Base-by-base conservation (phyloP, 345 rosid genomes). In the Rhodamnia rubescens region DNA sequence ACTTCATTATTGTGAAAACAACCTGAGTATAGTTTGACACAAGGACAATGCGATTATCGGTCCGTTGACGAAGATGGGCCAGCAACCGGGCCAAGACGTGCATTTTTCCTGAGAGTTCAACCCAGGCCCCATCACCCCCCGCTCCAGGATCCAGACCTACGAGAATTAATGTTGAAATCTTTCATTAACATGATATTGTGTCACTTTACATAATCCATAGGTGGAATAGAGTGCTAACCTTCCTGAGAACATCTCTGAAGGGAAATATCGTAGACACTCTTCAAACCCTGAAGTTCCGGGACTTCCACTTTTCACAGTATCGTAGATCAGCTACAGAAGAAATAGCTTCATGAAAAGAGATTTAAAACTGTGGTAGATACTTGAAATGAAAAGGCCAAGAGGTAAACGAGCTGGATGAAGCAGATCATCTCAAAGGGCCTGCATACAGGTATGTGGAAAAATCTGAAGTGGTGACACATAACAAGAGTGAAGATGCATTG, bases 21-120 rank as follows among this genome's bases (percentile, higher is more conserved):
- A 95, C 98, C 96, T 94, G 99, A 75, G 98, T 95, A 90, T 97
- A 97, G 92, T 97, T 97, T 87, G 99, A 97, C 86, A 97, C 99
- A 83, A 97, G 96, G 85, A 97, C 98, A 83, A 97, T 97, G 82
- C 99, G 94, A 87, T 97, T 98, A 91, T 95, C 92, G 59, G 98
- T 97, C 90, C 88, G 91, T 82, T 90, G 92, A 81, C 94, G 96
- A 86, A 97, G 93, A 90, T 94, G 96, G 53, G 95, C 95, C 87
- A 97, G 91, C 81, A 97, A 89, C 87, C 98, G 93, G 74, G 99
- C 96, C 90, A 97, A 91, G 85, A 97, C 97, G 90, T 93, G 98
- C 99, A 97, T 96, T 95, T 97, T 96, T 84, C 99, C 98, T 27
- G 99, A 97, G 56, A 97, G 95, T 88, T 96, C 99, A 86, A 97